Evolutionary conservation across 192 early-diverging fungal genomes (phyloP).

Genomic region (Pilobolus umbonatus): DNA sequence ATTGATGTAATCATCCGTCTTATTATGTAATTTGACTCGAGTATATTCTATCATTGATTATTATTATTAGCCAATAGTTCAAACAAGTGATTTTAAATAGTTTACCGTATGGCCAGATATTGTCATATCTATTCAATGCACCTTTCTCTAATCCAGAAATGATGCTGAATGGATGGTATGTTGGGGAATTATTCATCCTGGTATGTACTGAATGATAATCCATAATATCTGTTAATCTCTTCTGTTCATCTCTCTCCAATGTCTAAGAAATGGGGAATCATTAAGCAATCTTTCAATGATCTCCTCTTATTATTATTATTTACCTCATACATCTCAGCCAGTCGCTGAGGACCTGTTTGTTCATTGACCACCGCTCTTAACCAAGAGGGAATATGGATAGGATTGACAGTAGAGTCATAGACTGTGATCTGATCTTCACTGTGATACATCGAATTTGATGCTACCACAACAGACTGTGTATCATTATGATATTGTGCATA

Average conservation of each 20-base stretch:
- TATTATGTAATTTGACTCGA: conserved; percentile 22
- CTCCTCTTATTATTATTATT: conserved; percentile 2
- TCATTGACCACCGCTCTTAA: neutral
- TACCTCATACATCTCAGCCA: conserved; percentile 29
- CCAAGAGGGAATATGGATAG: conserved; percentile 20
- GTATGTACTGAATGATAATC: conserved; percentile 34
- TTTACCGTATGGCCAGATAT: conserved; percentile 69
- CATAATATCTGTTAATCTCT: conserved; percentile 61
- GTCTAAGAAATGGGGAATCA: conserved; percentile 17
- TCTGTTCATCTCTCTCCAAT: conserved; percentile 58
- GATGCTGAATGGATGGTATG: conserved; percentile 58
- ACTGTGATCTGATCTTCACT: no score
- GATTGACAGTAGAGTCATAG: no score
- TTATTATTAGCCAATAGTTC: neutral
- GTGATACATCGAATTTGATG: no score
- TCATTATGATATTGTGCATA: conserved; percentile 11
- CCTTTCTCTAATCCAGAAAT: conserved; percentile 69
- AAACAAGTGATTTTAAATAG: conserved; percentile 33
- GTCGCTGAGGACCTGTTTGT: conserved; percentile 20
- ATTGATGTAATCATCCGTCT: conserved; percentile 47
- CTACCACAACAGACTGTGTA: no score
- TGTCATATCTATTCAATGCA: conserved; percentile 73
- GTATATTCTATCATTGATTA: conserved; percentile 22
- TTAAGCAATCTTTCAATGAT: conserved; percentile 1
- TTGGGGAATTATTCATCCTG: conserved; percentile 37